These are phyloP conservation scores for Gracilaria domingensis DNA, from an alignment of 23 red algal genomes.

Conservation along the genomic window DNA sequence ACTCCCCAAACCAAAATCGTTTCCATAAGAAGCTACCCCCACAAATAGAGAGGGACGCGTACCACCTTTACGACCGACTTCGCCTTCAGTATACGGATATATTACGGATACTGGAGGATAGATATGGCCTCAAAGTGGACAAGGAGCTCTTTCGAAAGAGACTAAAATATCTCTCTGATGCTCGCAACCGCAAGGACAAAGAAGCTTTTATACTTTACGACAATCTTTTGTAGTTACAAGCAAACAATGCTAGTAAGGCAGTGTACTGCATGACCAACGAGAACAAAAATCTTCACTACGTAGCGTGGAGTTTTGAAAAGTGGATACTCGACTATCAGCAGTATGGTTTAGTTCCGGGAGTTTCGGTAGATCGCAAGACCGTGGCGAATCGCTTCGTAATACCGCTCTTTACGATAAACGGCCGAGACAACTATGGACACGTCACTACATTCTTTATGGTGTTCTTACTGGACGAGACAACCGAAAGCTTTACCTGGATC, in stretches of 20 bases:
- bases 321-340: constrained; percentile 7
- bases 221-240: neutral
- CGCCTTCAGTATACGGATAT: constrained; percentile 29
- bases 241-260: neutral
- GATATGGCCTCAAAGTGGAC: constrained; percentile 6
- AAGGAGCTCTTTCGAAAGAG: neutral
- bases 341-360: constrained; percentile 21
- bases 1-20: neutral
- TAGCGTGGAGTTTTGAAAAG: neutral
- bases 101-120: neutral
- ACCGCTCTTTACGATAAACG: constrained; percentile 21
- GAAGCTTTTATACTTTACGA: neutral
- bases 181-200: neutral
- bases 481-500: neutral
- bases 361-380: constrained; percentile 17
- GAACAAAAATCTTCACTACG: neutral
- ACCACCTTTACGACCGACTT: neutral
- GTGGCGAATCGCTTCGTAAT: constrained; percentile 1
- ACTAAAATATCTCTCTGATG: neutral
- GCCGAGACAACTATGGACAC: neutral
- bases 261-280: neutral
- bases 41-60: neutral
- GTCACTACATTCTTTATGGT: constrained; percentile 33
- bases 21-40: neutral
- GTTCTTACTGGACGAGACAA: neutral